phyloP scores from a whole-genome alignment of 164 flowering plant species.

The Kingdonia uniflora region DNA sequence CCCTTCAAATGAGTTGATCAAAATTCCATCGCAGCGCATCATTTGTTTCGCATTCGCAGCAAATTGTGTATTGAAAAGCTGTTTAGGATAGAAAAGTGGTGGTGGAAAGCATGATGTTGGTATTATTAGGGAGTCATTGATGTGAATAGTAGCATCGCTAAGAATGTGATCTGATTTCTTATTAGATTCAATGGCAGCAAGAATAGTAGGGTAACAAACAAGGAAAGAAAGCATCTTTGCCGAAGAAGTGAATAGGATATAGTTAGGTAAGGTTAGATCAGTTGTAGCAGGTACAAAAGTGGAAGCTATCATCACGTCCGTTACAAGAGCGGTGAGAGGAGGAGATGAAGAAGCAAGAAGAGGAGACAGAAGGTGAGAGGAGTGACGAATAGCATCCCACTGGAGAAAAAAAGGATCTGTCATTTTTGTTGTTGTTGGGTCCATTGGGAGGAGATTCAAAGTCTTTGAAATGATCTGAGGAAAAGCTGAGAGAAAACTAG shows the following conservation, averaged over 20 bases:
- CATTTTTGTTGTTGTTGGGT: slow-evolving; percentile 6
- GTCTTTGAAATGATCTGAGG: slow-evolving; percentile 14
- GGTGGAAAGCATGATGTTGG: slow-evolving; percentile 29
- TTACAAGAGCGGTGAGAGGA: slow-evolving; percentile 18
- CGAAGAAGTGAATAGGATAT: slow-evolving; percentile 28
- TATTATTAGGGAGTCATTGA: slow-evolving; percentile 22
- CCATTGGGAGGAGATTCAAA: slow-evolving; percentile 17
- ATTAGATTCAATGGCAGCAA: not conserved
- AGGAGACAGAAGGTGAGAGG: slow-evolving; percentile 22
- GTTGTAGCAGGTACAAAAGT: slow-evolving; percentile 7
- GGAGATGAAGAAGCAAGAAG: slow-evolving; percentile 23
- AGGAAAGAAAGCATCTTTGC: slow-evolving; percentile 29
- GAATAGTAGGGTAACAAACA: slow-evolving; percentile 10
- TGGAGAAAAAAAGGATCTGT: slow-evolving; percentile 37
- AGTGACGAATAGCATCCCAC: slow-evolving; percentile 24
- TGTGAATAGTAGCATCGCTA: too few species aligned
- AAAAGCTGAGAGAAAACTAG: slow-evolving; percentile 12
- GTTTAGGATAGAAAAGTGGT: slow-evolving; percentile 8
- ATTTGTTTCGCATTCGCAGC: slow-evolving; percentile 14
- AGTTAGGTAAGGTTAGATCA: slow-evolving; percentile 18
- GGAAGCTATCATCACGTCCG: slow-evolving; percentile 13
- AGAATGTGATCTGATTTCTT: too few species aligned
- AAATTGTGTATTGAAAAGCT: slow-evolving; percentile 14
- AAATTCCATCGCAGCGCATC: slow-evolving; percentile 20
- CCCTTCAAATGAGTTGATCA: slow-evolving; percentile 26